Evolutionary conservation across 2,329 filamentous ascomycete genomes (phyloP).

Genomic region (Aspergillus neotritici): DNA sequence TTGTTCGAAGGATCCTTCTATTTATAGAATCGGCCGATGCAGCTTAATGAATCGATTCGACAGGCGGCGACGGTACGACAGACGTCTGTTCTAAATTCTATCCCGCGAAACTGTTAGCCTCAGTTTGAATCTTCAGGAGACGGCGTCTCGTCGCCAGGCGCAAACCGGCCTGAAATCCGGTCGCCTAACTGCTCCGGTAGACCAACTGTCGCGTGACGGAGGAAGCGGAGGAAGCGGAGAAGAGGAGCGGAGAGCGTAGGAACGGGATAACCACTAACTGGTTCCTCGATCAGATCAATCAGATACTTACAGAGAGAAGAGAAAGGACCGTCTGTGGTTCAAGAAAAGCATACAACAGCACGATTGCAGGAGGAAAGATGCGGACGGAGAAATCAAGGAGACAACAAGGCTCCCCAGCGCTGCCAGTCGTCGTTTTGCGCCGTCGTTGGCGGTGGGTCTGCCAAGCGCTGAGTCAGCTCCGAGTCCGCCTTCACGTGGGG

Average conservation of each 20-base stretch:
- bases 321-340: not conserved
- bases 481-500: not conserved
- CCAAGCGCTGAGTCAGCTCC: slow-evolving; percentile 18
- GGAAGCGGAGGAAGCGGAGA: too few relatives aligned
- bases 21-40: not conserved
- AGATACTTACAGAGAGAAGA: not conserved
- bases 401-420: slow-evolving; percentile 11
- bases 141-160: too few relatives aligned
- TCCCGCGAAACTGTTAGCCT: too few relatives aligned
- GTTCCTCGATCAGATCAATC: too few relatives aligned
- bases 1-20: not conserved
- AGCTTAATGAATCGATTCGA: slow-evolving; percentile 1
- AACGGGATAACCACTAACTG: too few relatives aligned
- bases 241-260: too few relatives aligned
- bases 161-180: slow-evolving; percentile 2
- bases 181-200: slow-evolving; percentile 4
- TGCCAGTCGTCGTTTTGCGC: slow-evolving; percentile 15
- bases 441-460: slow-evolving; percentile 32
- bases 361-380: slow-evolving; percentile 5
- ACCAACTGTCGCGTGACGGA: slow-evolving; percentile 5
- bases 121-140: too few relatives aligned
- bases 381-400: slow-evolving; percentile 15
- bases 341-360: not conserved
- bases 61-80: not conserved
- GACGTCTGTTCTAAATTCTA: not conserved